phyloP scores from a whole-genome alignment of 1,139 yeast species.

The Pichia sp. region DNA sequence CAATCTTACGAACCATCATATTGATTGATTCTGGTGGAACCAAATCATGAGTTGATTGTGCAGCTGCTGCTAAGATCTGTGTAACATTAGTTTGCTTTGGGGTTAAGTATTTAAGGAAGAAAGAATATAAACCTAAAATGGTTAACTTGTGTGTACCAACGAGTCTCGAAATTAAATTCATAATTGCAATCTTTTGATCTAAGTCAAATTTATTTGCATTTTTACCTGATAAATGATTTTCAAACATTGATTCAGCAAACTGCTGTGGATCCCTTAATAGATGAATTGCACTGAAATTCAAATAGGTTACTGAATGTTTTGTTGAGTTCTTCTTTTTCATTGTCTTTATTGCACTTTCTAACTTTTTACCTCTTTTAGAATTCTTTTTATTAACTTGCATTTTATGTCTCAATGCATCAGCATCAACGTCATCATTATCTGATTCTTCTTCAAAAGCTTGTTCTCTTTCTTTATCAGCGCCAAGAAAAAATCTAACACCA shows the following conservation, averaged over 20 bases:
- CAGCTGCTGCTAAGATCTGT: constrained; percentile 92
- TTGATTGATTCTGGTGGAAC: constrained; percentile 90
- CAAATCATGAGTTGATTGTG: constrained; percentile 93
- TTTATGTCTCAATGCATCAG: constrained; percentile 67
- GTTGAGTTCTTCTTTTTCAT: constrained; percentile 56
- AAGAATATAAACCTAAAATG: constrained; percentile 83
- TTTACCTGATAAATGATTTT: constrained; percentile 63
- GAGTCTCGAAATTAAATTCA: constrained; percentile 80
- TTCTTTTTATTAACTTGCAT: constrained; percentile 79
- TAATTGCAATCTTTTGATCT: constrained; percentile 82
- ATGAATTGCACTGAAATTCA: constrained; percentile 93
- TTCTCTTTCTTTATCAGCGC: constrained; percentile 93
- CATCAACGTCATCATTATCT: constrained; percentile 69
- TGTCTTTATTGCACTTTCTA: constrained; percentile 64
- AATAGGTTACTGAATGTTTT: constrained; percentile 57
- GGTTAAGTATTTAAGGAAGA: constrained; percentile 78
- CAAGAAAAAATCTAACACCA: constrained; percentile 85
- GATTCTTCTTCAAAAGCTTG: constrained; percentile 69
- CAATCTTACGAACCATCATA: constrained; percentile 79
- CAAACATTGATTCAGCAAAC: constrained; percentile 79
- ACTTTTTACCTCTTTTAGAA: constrained; percentile 69
- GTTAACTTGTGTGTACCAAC: constrained; percentile 93
- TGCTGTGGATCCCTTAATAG: constrained; percentile 95
- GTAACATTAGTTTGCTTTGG: constrained; percentile 95
- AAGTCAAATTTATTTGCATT: constrained; percentile 59